Evolutionary conservation across 2,329 filamentous ascomycete species (phyloP), one percentile per base, ranked within the genome.

Genomic region (Huntiella decipiens): DNA sequence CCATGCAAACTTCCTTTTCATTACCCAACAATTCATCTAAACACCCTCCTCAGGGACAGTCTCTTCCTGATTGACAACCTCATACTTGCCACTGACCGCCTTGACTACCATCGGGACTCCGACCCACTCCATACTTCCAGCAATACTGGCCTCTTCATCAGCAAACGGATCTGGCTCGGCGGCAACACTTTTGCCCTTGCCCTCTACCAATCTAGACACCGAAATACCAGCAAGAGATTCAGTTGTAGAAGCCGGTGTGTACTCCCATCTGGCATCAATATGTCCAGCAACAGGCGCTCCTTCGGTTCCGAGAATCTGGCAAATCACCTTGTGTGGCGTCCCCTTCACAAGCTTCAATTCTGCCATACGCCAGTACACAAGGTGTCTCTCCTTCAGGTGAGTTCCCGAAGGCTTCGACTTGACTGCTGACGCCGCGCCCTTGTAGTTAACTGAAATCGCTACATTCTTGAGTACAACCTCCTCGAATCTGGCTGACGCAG

Each of bases 181-280:
- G 5, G 32, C 36, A 33, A 60, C 55, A 43, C 66, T 71, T 56
- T 66, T 71, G 31, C 64, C 69, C 57, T 76, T 74, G 48, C 63
- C 63, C 50, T 67, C 64, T 6, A 67, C 65, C 36, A 74, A 60
- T 49, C 63, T 63, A 4, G 71, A 74, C 45, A 86, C 66, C 4
- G 74, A 78, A 47, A 95, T 72, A 7, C 76, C 77, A 2, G 63
- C 45, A 41, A 50, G 42, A 12, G 46, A 44, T 52, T 12, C 64
- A 64, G 38, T 53, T 8, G 10, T 56, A 22, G 34, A 22, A 10
- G 32, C 56, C 7, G 54, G 56, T 16, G 50, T 56, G 49, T 66
- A 64, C 58, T 94, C 86, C 77, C 87, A 95, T 47, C 79, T 70
- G 1, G 83, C 83, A 59, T 98, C 88, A 6, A 92, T 71, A 45